phyloP scores from a whole-genome alignment of 805 yeast genomes.

The Starmerella stigmatis region DNA sequence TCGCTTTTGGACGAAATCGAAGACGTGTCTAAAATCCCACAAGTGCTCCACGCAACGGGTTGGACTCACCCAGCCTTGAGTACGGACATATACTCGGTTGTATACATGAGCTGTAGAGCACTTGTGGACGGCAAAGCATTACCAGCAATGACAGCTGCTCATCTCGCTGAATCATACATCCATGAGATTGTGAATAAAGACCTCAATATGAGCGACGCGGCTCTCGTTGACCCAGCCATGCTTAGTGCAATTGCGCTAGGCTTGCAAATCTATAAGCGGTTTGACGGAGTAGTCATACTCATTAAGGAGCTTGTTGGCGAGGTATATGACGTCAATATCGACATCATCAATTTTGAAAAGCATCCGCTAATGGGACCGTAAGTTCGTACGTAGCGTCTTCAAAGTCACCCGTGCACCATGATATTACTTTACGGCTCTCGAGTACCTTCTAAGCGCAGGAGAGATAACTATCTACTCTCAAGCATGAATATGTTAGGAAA shows the following conservation, averaged over 20 bases:
- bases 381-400: too few relatives aligned
- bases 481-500: too few relatives aligned
- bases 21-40: constrained; percentile 23
- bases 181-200: constrained; percentile 1
- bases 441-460: too few relatives aligned
- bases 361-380: too few relatives aligned
- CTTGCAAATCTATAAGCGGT: constrained; percentile 28
- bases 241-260: constrained; percentile 25
- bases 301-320: constrained; percentile 32
- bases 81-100: constrained; percentile 26
- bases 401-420: too few relatives aligned
- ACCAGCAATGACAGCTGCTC: constrained; percentile 30
- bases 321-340: constrained; percentile 24
- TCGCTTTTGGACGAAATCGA: constrained; percentile 26
- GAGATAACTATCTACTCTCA: too few relatives aligned
- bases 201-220: not conserved
- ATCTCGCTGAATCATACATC: constrained; percentile 17
- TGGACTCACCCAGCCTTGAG: constrained; percentile 27
- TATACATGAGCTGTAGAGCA: constrained; percentile 29
- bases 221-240: not conserved
- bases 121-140: constrained; percentile 27
- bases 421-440: too few relatives aligned
- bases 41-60: constrained; percentile 25
- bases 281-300: constrained; percentile 28
- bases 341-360: constrained; percentile 15